These are phyloP conservation scores for Blastomyces emzantsi DNA, from an alignment of 2,329 filamentous ascomycete genomes.

Conservation along the genomic window DNA sequence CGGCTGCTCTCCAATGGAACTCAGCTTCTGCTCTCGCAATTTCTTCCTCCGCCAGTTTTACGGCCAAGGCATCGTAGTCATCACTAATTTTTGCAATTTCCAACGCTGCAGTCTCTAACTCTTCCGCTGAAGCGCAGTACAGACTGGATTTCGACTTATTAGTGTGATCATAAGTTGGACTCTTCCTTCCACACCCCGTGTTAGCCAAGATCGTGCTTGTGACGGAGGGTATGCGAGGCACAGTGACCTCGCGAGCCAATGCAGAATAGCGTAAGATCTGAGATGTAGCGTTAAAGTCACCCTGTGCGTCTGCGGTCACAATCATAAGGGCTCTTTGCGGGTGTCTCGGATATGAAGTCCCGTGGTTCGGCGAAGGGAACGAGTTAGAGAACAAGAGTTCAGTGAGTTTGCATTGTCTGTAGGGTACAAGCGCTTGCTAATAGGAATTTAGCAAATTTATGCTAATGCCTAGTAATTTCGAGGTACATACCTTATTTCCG, in stretches of 20 bases:
- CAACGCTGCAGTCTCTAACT: constrained; percentile 71
- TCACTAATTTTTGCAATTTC: constrained; percentile 72
- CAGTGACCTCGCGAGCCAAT: constrained; percentile 82
- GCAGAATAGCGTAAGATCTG: constrained; percentile 94
- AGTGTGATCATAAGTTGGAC: constrained; percentile 10
- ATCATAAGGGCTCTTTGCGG: constrained; percentile 93
- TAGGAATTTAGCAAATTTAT: constrained; percentile 1
- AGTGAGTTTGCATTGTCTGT: constrained; percentile 75
- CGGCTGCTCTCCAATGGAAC: constrained; percentile 57
- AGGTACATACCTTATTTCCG: constrained; percentile 56
- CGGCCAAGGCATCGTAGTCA: constrained; percentile 65
- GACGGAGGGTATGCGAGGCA: constrained; percentile 77
- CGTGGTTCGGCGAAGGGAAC: constrained; percentile 55
- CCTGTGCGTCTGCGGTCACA: constrained; percentile 83
- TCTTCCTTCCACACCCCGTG: constrained; percentile 24
- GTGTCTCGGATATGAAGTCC: constrained; percentile 32
- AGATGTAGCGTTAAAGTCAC: constrained; percentile 93
- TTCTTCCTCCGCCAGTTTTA: constrained; percentile 61
- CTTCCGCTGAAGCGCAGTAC: constrained; percentile 42
- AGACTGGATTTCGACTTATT: constrained; percentile 38
- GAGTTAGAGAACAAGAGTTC: constrained; percentile 83
- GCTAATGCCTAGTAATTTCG: not conserved
- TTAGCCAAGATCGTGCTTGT: constrained; percentile 55
- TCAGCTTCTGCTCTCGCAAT: constrained; percentile 63
- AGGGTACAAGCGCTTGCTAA: constrained; percentile 64